These are phyloP conservation scores for Debaryomycetaceae sp. DNA, from an alignment of 1,139 yeast genomes.

Conservation along the genomic window DNA sequence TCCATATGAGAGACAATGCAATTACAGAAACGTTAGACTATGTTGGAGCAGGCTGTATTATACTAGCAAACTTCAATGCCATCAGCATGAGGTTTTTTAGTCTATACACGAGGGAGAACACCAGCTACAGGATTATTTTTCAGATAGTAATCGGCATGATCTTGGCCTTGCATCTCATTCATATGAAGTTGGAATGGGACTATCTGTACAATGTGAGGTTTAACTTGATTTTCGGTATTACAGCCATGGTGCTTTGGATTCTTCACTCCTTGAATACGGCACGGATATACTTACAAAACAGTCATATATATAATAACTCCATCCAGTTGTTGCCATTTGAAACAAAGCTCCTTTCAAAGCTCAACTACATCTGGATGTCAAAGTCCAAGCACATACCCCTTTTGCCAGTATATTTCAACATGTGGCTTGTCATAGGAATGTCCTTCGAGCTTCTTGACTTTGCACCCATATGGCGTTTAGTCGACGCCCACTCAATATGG, in stretches of 20 bases:
- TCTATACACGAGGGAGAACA: conserved; percentile 15
- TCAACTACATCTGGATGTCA: conserved; percentile 26
- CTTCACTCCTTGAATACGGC: conserved; percentile 25
- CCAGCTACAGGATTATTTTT: conserved; percentile 8
- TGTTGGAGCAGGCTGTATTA: conserved; percentile 42
- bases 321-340: conserved; percentile 41
- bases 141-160: conserved; percentile 11
- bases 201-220: conserved; percentile 37
- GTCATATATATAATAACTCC: conserved; percentile 30
- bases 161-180: conserved; percentile 28
- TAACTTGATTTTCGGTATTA: conserved; percentile 31
- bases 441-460: conserved; percentile 39
- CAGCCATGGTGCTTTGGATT: conserved; percentile 33
- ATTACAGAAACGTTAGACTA: conserved; percentile 44
- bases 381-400: conserved; percentile 30
- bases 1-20: conserved; percentile 38
- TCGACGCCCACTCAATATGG: conserved; percentile 47
- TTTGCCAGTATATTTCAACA: conserved; percentile 34
- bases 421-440: conserved; percentile 33
- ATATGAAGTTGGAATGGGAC: conserved; percentile 34
- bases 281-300: conserved; percentile 17
- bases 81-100: conserved; percentile 31
- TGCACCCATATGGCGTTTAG: conserved; percentile 26
- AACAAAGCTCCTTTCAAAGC: conserved; percentile 31
- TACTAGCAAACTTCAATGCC: conserved; percentile 36